Base-by-base conservation (phyloP, 129 eudicot genomes). In the Flaveria ramosissima region DNA sequence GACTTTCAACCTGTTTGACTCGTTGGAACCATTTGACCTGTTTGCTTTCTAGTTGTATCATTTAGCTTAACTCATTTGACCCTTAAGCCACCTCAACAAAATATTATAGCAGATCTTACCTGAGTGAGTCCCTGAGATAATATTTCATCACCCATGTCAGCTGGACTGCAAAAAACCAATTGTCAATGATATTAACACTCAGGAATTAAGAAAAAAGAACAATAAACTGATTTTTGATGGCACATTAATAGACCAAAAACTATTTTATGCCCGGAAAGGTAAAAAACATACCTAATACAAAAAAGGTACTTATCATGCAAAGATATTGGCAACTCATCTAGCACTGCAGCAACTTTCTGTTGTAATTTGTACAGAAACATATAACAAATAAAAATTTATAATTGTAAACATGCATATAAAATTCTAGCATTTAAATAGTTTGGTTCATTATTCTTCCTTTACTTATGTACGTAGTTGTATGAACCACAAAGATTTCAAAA, bases 271-370 rank as follows among this genome's bases (percentile, higher is more conserved):
- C 20, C 2, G 10, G n/a, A 24, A 70, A 63, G 52, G 39, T 6
- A 55, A 74, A 59, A 74, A 59, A 51, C 76, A 39, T 86, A 93
- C 98, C 98, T 94, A 9, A 91, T 82, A 67, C 92, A 83, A 68
- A 91, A 94, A n/a, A 91, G 90, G 60, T 89, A 94, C 79, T 94
- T 94, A 59, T 91, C 98, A 50, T 85, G 84, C 86, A 94, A 84
- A 41, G 76, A 84, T 56, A 94, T 91, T 41, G 98, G 97, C 61
- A 94, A 86, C 85, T 94, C 90, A 77, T 94, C 98, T 57, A 94
- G 86, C 53, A 94, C 85, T 2, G 97, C 92, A 70, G 97, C 97
- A 66, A 85, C 96, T 91, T 91, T 94, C 98, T 94, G 92, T 75
- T 14, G 7, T 15, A 63, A 30, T 63, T 63, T 46, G 26, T 27